Evolutionary conservation across 257 asterid species (phyloP), one percentile per base, ranked within the genome.

Genomic region (Penstemon barbatus): DNA sequence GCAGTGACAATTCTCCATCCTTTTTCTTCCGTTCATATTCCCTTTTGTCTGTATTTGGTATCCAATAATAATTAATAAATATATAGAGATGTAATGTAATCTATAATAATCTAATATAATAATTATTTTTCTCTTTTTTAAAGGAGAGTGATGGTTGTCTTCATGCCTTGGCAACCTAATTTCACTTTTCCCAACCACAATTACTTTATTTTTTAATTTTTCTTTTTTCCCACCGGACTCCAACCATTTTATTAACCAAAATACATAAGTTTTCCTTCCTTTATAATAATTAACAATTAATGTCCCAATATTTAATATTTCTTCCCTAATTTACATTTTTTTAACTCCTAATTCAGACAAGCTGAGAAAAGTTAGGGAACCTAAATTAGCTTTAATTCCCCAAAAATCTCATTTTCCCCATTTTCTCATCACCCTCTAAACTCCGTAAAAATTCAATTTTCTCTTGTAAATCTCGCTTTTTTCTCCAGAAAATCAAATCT

Each of bases 171-270:
- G 83, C 95, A 87, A 89, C 96, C 96, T 87, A 89, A 91, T 89
- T 87, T 86, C 94, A 87, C 98, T 84, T 87, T 91, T 87, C 90
- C 98, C 93, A 88, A 83, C 96, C 66, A 84, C 80, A 83, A 85
- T 74, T 80, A 74, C 55, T 65, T 75, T 51, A 49, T 61, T 74
- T 63, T 65, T 55, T 18, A 39, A 38, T 43, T 38, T 36, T 57
- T 61, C 57, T 39, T 70, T 76, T 79, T 80, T 72, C 80, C 71
- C 63, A 74, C 85, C 95, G 96, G 93, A 85, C 82, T 82, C 85
- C 88, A 89, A 86, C 78, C 87, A 77, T 84, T 82, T 86, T 81
- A 86, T 89, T 78, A 92, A 92, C 94, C 86, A 92, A 84, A 89
- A 85, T 84, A 83, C 85, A 89, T 87, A 87, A 87, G 82, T 78